Evolutionary conservation across 352 stramenopile genomes (phyloP).

Genomic region (Phytophthora tubulina): DNA sequence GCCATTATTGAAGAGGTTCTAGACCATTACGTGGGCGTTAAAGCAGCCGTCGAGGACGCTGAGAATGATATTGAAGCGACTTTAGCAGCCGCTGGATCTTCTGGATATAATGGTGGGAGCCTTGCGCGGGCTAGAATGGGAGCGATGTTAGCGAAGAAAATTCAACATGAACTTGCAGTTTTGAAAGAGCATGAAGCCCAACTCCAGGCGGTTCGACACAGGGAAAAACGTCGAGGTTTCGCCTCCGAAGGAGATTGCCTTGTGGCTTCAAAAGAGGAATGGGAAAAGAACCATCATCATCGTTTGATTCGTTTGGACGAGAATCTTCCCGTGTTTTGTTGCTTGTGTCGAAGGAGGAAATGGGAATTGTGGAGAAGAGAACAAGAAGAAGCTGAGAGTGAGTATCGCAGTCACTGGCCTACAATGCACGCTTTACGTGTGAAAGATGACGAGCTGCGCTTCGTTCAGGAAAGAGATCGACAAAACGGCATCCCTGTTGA

Average conservation of each 20-base stretch:
- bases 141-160: slow-evolving; percentile 67
- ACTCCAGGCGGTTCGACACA: slow-evolving; percentile 36
- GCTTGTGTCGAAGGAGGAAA: slow-evolving; percentile 66
- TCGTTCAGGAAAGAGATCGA: slow-evolving; percentile 24
- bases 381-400: slow-evolving; percentile 60
- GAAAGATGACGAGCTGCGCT: slow-evolving; percentile 61
- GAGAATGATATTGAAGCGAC: slow-evolving; percentile 67
- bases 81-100: slow-evolving; percentile 33
- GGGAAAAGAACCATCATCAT: slow-evolving; percentile 79
- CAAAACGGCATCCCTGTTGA: slow-evolving; percentile 22
- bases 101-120: slow-evolving; percentile 34
- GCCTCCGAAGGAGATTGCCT: slow-evolving; percentile 26
- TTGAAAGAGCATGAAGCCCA: slow-evolving; percentile 54
- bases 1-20: slow-evolving; percentile 66
- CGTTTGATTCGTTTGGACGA: slow-evolving; percentile 55
- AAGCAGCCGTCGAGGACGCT: slow-evolving; percentile 59
- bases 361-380: slow-evolving; percentile 64
- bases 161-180: slow-evolving; percentile 56
- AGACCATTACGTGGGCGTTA: slow-evolving; percentile 55
- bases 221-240: slow-evolving; percentile 33
- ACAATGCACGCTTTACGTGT: slow-evolving; percentile 41
- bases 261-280: slow-evolving; percentile 59
- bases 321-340: slow-evolving; percentile 58
- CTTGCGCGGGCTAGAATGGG: slow-evolving; percentile 50
- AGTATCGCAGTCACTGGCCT: slow-evolving; percentile 50